phyloP scores from a whole-genome alignment of 805 yeast genomes.

The Candida germanica region DNA sequence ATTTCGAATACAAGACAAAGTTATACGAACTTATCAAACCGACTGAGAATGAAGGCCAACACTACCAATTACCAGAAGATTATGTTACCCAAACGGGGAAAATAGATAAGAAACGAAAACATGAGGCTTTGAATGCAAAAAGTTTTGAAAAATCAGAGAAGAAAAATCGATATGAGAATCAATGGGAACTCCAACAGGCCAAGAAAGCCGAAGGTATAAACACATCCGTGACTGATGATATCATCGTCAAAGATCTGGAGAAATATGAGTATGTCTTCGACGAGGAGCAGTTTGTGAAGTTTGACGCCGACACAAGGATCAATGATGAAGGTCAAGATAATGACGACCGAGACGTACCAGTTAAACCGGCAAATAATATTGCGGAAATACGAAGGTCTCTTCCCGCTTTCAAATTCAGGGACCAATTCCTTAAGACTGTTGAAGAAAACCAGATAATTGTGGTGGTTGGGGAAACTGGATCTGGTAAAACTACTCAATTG shows the following conservation, averaged over 20 bases:
- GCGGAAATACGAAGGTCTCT: constrained; percentile 58
- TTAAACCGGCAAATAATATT: constrained; percentile 18
- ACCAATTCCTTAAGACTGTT: constrained; percentile 58
- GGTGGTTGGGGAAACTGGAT: constrained; percentile 86
- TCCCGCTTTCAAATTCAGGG: constrained; percentile 70
- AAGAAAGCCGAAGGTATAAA: constrained; percentile 27
- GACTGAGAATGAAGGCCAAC: constrained; percentile 19
- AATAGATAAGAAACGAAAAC: constrained; percentile 54
- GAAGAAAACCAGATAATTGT: constrained; percentile 62
- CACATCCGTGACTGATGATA: constrained; percentile 32
- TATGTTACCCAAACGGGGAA: constrained; percentile 50
- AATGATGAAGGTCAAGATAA: constrained; percentile 3
- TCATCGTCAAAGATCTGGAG: constrained; percentile 39
- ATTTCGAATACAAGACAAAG: constrained; percentile 17
- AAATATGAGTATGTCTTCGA: constrained; percentile 78
- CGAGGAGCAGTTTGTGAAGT: constrained; percentile 44
- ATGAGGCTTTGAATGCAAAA: constrained; percentile 35
- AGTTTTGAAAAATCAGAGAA: neutral
- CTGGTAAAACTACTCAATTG: constrained; percentile 91
- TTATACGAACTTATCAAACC: constrained; percentile 16
- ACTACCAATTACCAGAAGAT: constrained; percentile 56
- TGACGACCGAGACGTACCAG: neutral
- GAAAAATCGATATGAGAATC: constrained; percentile 24
- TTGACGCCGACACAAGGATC: constrained; percentile 17
- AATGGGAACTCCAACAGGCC: constrained; percentile 57